These are phyloP conservation scores for Monosporascus cannonballus DNA, from an alignment of 2,329 filamentous ascomycete species.

Conservation along the genomic window DNA sequence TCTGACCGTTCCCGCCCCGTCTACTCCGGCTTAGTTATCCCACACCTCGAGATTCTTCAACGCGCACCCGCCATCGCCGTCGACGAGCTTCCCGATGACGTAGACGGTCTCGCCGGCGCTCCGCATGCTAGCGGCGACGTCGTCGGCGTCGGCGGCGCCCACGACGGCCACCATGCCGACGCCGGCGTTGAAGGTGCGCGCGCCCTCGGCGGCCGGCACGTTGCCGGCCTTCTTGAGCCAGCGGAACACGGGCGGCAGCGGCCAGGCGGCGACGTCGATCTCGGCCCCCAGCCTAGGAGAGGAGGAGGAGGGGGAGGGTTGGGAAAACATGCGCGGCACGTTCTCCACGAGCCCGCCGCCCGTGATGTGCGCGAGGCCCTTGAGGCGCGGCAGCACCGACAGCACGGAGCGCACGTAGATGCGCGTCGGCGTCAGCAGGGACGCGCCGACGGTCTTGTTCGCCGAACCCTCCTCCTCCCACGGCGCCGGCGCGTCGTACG, in stretches of 20 bases:
- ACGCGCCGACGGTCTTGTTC: slow-evolving; percentile 59
- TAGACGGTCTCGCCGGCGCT: slow-evolving; percentile 71
- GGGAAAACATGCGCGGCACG: slow-evolving; percentile 87
- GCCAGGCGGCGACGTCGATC: slow-evolving; percentile 72
- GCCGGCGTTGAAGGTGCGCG: slow-evolving; percentile 88
- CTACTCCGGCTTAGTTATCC: slow-evolving; percentile 25
- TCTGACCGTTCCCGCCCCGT: slow-evolving; percentile 12
- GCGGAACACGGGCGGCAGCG: slow-evolving; percentile 70
- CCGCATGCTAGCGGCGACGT: slow-evolving; percentile 55
- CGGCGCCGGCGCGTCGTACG: slow-evolving; percentile 67
- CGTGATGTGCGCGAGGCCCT: slow-evolving; percentile 95
- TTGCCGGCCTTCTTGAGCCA: slow-evolving; percentile 77
- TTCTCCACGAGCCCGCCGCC: slow-evolving; percentile 92
- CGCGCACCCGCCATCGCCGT: slow-evolving; percentile 52
- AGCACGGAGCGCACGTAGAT: slow-evolving; percentile 89
- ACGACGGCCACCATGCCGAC: slow-evolving; percentile 92
- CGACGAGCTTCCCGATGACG: slow-evolving; percentile 65
- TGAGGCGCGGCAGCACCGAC: slow-evolving; percentile 60
- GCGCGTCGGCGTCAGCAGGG: slow-evolving; percentile 79
- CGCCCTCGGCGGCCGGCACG: slow-evolving; percentile 74
- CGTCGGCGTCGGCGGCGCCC: slow-evolving; percentile 53
- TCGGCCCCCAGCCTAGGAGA: slow-evolving; percentile 58
- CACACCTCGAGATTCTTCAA: slow-evolving; percentile 50
- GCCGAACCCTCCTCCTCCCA: slow-evolving; percentile 57
- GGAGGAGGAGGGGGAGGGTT: slow-evolving; percentile 22